These are phyloP conservation scores for Sporisorium exsertum DNA, from an alignment of 1,284 basidiomycete genomes.

Conservation along the genomic window DNA sequence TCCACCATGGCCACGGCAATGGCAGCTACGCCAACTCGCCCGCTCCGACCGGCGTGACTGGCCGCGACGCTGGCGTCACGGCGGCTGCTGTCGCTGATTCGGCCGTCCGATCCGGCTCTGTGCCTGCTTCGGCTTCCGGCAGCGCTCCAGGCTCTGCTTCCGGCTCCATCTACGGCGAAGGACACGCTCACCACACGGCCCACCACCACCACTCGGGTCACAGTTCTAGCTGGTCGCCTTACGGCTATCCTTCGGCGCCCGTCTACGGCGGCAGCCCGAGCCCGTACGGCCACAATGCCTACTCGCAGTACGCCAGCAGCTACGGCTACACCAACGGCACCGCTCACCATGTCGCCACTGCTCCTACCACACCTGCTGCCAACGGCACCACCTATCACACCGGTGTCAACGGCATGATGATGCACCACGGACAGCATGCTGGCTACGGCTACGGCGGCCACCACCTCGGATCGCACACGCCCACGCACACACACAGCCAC, in stretches of 20 bases:
- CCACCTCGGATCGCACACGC: constrained; percentile 52
- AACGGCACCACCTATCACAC: constrained; percentile 41
- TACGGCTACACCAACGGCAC: constrained; percentile 52
- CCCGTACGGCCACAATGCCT: constrained; percentile 53
- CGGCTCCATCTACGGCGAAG: constrained; percentile 52
- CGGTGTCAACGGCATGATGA: constrained; percentile 53
- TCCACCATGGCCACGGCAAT: constrained; percentile 52
- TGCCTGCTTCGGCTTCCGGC: constrained; percentile 45
- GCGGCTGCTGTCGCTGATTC: constrained; percentile 44
- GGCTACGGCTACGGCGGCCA: constrained; percentile 51
- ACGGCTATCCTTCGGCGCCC: constrained; percentile 51
- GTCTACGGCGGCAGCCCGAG: constrained; percentile 50
- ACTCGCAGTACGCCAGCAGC: constrained; percentile 52
- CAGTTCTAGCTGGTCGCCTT: constrained; percentile 54
- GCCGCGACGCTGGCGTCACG: constrained; percentile 41
- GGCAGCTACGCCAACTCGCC: constrained; percentile 53
- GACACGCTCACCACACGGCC: constrained; percentile 34
- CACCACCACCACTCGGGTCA: constrained; percentile 50
- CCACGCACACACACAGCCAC: constrained; percentile 49
- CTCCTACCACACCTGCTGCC: constrained; percentile 49
- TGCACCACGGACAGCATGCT: constrained; percentile 54
- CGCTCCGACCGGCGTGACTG: constrained; percentile 38
- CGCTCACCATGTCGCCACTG: constrained; percentile 41
- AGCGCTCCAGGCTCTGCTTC: constrained; percentile 51
- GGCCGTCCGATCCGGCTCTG: constrained; percentile 47